These are phyloP conservation scores for Candida koratica DNA, from an alignment of 805 yeast species.

Conservation along the genomic window DNA sequence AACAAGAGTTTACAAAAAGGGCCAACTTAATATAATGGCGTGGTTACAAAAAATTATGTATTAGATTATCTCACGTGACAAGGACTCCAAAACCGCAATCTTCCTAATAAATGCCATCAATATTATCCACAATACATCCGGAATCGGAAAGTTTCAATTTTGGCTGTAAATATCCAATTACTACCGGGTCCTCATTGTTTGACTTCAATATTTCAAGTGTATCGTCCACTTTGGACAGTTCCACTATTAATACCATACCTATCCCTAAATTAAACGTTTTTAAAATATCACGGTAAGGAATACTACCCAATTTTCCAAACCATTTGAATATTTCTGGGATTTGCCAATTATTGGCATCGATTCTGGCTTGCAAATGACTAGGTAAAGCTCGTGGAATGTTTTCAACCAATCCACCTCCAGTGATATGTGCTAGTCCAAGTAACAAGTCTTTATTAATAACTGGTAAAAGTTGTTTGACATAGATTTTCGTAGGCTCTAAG, in stretches of 20 bases:
- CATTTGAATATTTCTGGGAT: slow-evolving; percentile 89
- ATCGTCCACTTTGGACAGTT: slow-evolving; percentile 56
- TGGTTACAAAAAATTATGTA: too few species aligned
- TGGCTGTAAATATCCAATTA: slow-evolving; percentile 37
- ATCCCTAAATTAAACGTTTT: slow-evolving; percentile 95
- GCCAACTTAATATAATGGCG: too few species aligned
- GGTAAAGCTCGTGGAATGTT: slow-evolving; percentile 96
- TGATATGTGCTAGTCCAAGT: slow-evolving; percentile 91
- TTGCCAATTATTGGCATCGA: slow-evolving; percentile 78
- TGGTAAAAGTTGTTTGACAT: slow-evolving; percentile 85
- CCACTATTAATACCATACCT: slow-evolving; percentile 91
- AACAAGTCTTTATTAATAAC: slow-evolving; percentile 63
- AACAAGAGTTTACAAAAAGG: too few species aligned
- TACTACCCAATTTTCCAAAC: slow-evolving; percentile 89
- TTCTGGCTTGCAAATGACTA: slow-evolving; percentile 65
- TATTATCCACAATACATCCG: slow-evolving; percentile 56
- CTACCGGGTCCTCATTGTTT: slow-evolving; percentile 71
- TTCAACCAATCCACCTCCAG: slow-evolving; percentile 98
- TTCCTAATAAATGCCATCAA: slow-evolving; percentile 30
- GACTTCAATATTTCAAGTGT: slow-evolving; percentile 50
- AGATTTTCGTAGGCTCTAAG: slow-evolving; percentile 86
- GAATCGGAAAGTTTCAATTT: slow-evolving; percentile 43
- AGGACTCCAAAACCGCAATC: too few species aligned
- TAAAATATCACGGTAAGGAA: slow-evolving; percentile 77
- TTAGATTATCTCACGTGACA: too few species aligned